Evolutionary conservation across 768 basidiomycete species (phyloP), one percentile per base, ranked within the genome.

Genomic region (Mycena pura): DNA sequence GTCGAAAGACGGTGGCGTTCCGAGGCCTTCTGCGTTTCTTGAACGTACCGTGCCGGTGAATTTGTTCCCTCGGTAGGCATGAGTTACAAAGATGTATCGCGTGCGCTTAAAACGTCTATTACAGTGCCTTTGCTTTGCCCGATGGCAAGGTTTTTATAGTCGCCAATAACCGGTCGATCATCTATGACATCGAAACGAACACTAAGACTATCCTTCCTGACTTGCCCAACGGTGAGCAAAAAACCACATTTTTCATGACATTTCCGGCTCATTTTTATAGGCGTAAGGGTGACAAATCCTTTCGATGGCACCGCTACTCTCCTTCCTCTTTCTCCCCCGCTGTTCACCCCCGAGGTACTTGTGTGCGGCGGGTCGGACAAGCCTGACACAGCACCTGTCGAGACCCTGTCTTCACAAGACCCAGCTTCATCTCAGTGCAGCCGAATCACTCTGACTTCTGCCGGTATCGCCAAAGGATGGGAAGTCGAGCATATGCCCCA

Each of bases 361-460:
- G 63, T 62, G 10, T 69, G 68, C 55, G 68, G 65, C 7, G 65
- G 68, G 9, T 40, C 68, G 8, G 54, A 50, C 21, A 63, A 19
- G 6, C 59, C 55, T 52, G 64, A 65, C n/a, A n/a, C n/a, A n/a
- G 17, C 28, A 76, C 51, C 74, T 74, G 73, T 71, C 64, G 74
- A 74, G 2, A 78, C 86, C 28, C 83, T 85, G 45, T 71, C 75
- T 48, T 79, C 82, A 5, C 88, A 87, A 71, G 83, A 85, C 22
- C 77, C 70, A 0, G 76, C 76, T 2, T 68, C 72, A 2, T 63
- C 60, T 24, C 75, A 79, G 59, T 78, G 77, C 69, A 68, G 67
- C 15, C 67, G 78, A 13, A 77, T 79, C 63, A 68, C 76, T 57
- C 84, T 89, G 11, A 65, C 59, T 3, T 38, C 60, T n/a, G 60